Percentiles rank a stretch among this genome's conserved stretches.
Evolutionary conservation across 2,329 filamentous ascomycete genomes (phyloP).

Genomic region (Penicillium thymicola): DNA sequence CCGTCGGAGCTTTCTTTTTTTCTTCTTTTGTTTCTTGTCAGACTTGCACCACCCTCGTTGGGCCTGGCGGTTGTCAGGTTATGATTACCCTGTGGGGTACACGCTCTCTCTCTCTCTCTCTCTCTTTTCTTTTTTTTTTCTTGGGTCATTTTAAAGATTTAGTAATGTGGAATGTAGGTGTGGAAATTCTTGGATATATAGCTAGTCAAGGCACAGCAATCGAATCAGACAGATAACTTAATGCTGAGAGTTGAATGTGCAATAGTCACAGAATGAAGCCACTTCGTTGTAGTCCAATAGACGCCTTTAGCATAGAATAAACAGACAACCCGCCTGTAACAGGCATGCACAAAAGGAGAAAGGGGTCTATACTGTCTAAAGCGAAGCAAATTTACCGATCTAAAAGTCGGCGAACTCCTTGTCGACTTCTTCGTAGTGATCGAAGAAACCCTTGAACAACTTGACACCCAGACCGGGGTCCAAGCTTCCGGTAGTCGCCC

Average conservation of each 20-base stretch:
- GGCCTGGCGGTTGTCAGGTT: background rate
- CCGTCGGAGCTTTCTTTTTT: background rate
- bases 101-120: background rate
- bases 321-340: background rate
- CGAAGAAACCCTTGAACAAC: conserved; percentile 85
- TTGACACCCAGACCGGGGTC: conserved; percentile 87
- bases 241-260: background rate
- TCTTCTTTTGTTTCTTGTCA: background rate
- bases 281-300: background rate
- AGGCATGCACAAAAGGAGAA: background rate
- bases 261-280: background rate
- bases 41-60: background rate
- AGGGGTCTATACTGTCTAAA: background rate
- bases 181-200: conserved; percentile 9
- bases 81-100: background rate
- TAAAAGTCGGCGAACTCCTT: conserved; percentile 61
- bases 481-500: conserved; percentile 78
- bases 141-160: background rate
- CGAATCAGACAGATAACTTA: background rate
- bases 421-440: conserved; percentile 81
- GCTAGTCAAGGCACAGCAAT: conserved; percentile 3
- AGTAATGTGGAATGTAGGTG: background rate
- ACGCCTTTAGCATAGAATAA: background rate
- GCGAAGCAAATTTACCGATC: background rate
- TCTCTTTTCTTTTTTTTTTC: background rate